Percentiles rank a stretch among this genome's conserved stretches.
phyloP scores from a whole-genome alignment of 345 rosid species.

The Aurinia saxatilis region DNA sequence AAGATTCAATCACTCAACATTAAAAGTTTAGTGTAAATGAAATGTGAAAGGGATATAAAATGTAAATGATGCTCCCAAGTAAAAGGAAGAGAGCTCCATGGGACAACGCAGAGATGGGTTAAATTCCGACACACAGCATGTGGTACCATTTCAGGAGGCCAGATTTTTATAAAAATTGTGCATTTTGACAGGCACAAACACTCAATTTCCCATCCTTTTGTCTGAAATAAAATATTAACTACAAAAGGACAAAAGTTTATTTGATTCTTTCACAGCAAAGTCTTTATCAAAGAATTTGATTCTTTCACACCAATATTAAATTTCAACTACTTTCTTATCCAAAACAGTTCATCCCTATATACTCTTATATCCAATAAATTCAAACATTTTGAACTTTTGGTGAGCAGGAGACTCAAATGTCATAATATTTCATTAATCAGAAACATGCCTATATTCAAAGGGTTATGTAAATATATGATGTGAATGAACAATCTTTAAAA shows the following conservation, averaged over 20 bases:
- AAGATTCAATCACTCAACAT: background rate
- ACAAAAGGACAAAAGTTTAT: conserved; percentile 10
- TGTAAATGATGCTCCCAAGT: conserved; percentile 8
- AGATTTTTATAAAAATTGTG: background rate
- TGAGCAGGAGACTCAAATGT: background rate
- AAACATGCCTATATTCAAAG: background rate
- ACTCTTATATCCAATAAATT: background rate
- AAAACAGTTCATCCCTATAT: conserved; percentile 1
- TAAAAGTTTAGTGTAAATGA: background rate
- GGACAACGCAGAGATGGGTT: conserved; percentile 22
- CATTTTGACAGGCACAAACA: background rate
- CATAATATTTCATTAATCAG: background rate
- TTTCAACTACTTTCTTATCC: background rate
- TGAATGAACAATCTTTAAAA: background rate
- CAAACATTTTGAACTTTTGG: background rate
- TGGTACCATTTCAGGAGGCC: conserved; percentile 31
- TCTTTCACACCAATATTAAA: background rate
- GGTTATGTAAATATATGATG: conserved; percentile 7
- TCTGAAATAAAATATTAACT: background rate
- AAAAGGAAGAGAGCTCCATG: conserved; percentile 14
- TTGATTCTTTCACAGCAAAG: conserved; percentile 15
- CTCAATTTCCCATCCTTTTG: conserved; percentile 4
- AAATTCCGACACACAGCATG: conserved; percentile 28
- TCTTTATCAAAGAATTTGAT: background rate
- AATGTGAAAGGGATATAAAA: conserved; percentile 4